These are phyloP conservation scores for Quercus glauca DNA, from an alignment of 306 rosid genomes.

Conservation along the genomic window DNA sequence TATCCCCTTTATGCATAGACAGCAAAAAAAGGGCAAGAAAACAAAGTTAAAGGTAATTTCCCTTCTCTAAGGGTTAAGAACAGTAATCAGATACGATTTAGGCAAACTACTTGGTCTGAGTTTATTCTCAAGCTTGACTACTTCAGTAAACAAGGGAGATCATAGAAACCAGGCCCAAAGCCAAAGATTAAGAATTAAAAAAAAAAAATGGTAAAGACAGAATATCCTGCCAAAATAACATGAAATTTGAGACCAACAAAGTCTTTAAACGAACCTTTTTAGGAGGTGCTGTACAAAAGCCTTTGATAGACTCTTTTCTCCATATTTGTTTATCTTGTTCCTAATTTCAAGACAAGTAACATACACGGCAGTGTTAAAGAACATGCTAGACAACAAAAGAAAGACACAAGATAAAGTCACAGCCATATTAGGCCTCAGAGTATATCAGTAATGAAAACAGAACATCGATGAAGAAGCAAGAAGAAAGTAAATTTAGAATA, in stretches of 20 bases:
- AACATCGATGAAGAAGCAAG: not conserved
- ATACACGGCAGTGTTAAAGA: not conserved
- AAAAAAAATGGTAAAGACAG: not conserved
- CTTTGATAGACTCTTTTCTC: constrained; percentile 20
- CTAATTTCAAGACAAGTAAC: constrained; percentile 31
- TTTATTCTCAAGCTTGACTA: not conserved
- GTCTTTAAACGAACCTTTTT: constrained; percentile 46
- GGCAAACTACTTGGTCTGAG: not conserved
- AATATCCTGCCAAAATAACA: not conserved
- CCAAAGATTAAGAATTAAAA: not conserved
- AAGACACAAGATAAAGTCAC: not conserved
- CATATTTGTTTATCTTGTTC: constrained; percentile 4
- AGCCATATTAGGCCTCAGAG: not conserved
- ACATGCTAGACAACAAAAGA: not conserved
- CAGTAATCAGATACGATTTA: too few relatives aligned
- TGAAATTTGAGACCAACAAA: not conserved
- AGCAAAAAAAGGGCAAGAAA: not conserved
- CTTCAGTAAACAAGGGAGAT: not conserved
- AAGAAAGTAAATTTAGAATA: not conserved
- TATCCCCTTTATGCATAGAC: not conserved
- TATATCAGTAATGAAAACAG: not conserved
- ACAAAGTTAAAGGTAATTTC: not conserved
- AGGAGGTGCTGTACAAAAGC: constrained; percentile 37
- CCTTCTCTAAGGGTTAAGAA: too few relatives aligned
- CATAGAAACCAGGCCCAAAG: not conserved